A percentile compares a stretch with the other conserved stretches of the same genome.
phyloP scores from a whole-genome alignment of 345 rosid genomes.

The Ceriops zippeliana region DNA sequence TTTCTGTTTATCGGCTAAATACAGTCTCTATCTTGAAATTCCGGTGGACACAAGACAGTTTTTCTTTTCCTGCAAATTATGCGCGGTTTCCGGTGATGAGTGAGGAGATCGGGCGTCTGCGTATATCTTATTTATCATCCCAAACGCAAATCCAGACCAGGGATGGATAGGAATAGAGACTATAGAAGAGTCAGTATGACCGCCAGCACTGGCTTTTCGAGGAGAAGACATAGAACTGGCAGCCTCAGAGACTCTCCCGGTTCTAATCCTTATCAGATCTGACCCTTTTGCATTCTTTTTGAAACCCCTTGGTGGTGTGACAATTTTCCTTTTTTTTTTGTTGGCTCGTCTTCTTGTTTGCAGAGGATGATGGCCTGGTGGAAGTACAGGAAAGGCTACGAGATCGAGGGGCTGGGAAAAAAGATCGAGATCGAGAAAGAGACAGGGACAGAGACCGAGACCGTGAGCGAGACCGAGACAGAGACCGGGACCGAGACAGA shows the following conservation, averaged over 20 bases:
- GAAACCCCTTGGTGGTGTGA: background rate
- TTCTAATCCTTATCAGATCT: conserved; percentile 45
- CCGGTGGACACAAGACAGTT: conserved; percentile 13
- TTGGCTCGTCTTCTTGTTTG: background rate
- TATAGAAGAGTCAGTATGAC: conserved; percentile 64
- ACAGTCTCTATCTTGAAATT: background rate
- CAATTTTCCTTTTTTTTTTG: background rate
- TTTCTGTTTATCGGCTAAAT: conserved; percentile 5
- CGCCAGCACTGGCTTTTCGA: conserved; percentile 61
- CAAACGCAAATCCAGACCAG: conserved; percentile 1
- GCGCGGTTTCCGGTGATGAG: conserved; percentile 45
- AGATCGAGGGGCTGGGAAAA: conserved; percentile 60
- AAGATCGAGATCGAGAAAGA: conserved; percentile 75
- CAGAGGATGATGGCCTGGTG: conserved; percentile 76
- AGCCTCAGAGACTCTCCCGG: conserved; percentile 93
- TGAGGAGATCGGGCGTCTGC: conserved; percentile 24
- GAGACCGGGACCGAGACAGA: conserved; percentile 47
- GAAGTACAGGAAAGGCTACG: conserved; percentile 82
- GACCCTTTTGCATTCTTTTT: background rate
- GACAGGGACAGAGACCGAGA: conserved; percentile 66
- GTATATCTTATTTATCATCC: conserved; percentile 19
- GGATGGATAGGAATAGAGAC: conserved; percentile 93
- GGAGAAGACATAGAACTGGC: conserved; percentile 74
- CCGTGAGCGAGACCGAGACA: conserved; percentile 39
- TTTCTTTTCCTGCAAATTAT: conserved; percentile 26